Percentiles rank a stretch among this genome's conserved stretches.
phyloP scores from a whole-genome alignment of 148 eudicot species.

The Simmondsia chinensis region DNA sequence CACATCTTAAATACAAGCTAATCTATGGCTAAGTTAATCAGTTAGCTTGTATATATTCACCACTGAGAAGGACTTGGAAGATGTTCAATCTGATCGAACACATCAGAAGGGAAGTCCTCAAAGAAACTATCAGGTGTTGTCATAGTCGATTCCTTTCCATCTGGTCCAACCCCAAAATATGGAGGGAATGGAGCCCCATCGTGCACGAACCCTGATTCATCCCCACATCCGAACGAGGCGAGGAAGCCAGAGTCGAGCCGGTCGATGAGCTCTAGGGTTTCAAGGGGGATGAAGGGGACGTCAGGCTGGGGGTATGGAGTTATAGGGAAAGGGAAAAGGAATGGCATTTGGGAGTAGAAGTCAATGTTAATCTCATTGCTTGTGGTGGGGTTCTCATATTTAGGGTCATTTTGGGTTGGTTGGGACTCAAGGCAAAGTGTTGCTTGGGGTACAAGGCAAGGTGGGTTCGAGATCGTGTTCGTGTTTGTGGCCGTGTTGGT shows the following conservation, averaged over 20 bases:
- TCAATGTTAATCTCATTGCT: too few species aligned
- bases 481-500: too few species aligned
- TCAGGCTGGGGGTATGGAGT: too few species aligned
- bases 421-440: too few species aligned
- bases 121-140: constrained; percentile 47
- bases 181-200: constrained; percentile 14
- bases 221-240: constrained; percentile 22
- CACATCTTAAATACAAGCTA: too few species aligned
- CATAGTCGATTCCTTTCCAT: constrained; percentile 11
- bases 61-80: constrained; percentile 59
- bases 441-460: too few species aligned
- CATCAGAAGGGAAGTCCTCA: constrained; percentile 67
- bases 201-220: constrained; percentile 10
- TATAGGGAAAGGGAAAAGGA: too few species aligned
- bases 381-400: too few species aligned
- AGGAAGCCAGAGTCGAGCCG: constrained; percentile 25
- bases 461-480: too few species aligned
- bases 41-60: constrained; percentile 11
- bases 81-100: constrained; percentile 62
- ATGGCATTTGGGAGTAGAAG: too few species aligned
- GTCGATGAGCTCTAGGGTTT: constrained; percentile 24
- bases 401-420: too few species aligned
- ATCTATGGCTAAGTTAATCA: background rate
- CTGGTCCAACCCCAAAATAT: constrained; percentile 17
- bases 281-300: constrained; percentile 11